Conservation (phyloP, 116 monocot species). For the Iris pallida region DNA sequence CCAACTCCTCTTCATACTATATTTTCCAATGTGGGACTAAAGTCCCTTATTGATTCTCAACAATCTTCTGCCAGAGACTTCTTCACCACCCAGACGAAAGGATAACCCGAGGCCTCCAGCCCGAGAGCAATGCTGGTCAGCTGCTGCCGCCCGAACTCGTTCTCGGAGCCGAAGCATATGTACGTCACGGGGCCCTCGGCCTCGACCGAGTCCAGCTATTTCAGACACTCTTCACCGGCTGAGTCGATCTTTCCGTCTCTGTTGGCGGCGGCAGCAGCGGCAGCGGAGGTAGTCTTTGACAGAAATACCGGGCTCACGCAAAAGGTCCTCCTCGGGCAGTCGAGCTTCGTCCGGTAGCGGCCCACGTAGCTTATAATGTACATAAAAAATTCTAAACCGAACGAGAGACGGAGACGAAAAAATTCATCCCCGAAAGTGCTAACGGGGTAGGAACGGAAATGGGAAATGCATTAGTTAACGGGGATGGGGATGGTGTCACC, state of each 20-base stretch:
- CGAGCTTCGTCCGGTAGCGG: neutral
- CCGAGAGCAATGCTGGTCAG: constrained; percentile 15
- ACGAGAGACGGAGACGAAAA: too few species aligned
- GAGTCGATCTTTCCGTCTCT: constrained; percentile 2
- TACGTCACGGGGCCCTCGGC: constrained; percentile 8
- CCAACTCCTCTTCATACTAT: too few species aligned
- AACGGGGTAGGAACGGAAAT: too few species aligned
- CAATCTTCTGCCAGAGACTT: neutral
- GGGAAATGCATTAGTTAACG: too few species aligned
- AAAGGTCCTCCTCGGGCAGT: neutral
- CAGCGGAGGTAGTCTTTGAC: neutral
- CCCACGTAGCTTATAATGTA: too few species aligned
- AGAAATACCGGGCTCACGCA: constrained; percentile 20
- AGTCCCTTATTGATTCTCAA: too few species aligned
- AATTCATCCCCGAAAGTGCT: too few species aligned
- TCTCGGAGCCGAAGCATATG: constrained; percentile 27
- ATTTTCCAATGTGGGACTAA: too few species aligned
- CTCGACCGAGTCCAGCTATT: constrained; percentile 22
- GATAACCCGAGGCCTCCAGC: constrained; percentile 13
- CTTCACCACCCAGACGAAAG: constrained; percentile 6
- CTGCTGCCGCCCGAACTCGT: neutral
- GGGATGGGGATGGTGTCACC: too few species aligned
- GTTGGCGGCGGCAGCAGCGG: neutral
- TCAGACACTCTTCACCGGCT: neutral
- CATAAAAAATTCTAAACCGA: too few species aligned